Evolutionary conservation across 208 protist species (phyloP).

Genomic region (Wallacemonas collosoma): DNA sequence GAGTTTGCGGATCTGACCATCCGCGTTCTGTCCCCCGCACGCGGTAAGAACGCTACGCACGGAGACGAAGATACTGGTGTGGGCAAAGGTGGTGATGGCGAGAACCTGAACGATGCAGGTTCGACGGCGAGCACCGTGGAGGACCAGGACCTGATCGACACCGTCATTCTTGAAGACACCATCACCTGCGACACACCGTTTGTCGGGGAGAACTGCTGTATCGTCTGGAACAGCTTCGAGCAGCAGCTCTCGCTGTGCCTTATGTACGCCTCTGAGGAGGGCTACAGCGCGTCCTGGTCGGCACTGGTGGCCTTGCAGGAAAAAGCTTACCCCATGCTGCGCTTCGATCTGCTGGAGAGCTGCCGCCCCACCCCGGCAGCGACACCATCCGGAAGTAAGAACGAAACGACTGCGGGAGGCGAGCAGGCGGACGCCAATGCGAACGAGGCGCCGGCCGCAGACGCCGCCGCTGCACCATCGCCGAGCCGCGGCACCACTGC

Average conservation of each 20-base stretch:
- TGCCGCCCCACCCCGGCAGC: slow-evolving; percentile 20
- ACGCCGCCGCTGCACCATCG: background rate
- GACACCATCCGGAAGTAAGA: slow-evolving; percentile 1
- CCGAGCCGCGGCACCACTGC: background rate
- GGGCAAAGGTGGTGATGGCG: background rate
- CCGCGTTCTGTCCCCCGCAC: slow-evolving; percentile 34
- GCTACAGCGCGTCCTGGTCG: slow-evolving; percentile 75
- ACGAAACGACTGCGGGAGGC: background rate
- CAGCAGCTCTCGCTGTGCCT: slow-evolving; percentile 76
- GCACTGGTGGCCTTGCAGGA: slow-evolving; percentile 73
- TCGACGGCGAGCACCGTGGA: slow-evolving; percentile 20
- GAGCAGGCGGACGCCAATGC: background rate
- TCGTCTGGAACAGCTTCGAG: slow-evolving; percentile 87
- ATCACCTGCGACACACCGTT: slow-evolving; percentile 79
- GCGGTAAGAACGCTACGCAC: background rate
- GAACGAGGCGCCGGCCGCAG: background rate
- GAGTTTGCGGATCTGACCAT: slow-evolving; percentile 70
- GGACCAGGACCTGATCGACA: slow-evolving; percentile 24
- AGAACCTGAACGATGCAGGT: background rate
- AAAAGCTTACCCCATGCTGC: slow-evolving; percentile 61
- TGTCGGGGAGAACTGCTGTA: slow-evolving; percentile 85
- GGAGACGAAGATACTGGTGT: slow-evolving; percentile 9
- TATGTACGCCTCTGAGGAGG: slow-evolving; percentile 76
- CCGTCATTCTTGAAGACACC: slow-evolving; percentile 66
- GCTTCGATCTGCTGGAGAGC: slow-evolving; percentile 52